A percentile compares a stretch with the other conserved stretches of the same genome.
Evolutionary conservation across 805 yeast species (phyloP).

Genomic region (Candida glaebosa): DNA sequence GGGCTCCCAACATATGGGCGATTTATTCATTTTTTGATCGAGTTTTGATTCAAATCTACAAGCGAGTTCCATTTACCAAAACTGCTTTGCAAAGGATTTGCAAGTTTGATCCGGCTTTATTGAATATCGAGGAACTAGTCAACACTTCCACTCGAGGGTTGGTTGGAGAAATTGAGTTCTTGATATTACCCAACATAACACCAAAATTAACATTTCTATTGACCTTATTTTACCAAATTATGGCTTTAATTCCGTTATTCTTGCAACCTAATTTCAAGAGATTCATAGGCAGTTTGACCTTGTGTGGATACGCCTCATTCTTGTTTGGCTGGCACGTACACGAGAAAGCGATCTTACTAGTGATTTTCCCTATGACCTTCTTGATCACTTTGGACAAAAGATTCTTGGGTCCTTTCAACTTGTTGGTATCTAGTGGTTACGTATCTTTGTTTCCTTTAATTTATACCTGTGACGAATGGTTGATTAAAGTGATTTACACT

Average conservation of each 20-base stretch:
- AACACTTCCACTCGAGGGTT: slow-evolving; percentile 68
- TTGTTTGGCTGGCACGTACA: slow-evolving; percentile 99
- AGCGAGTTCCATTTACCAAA: slow-evolving; percentile 29
- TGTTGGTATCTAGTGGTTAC: slow-evolving; percentile 76
- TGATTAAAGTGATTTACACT: slow-evolving; percentile 73
- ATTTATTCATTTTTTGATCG: slow-evolving; percentile 82
- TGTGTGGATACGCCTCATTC: slow-evolving; percentile 89
- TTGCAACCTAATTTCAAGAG: slow-evolving; percentile 71
- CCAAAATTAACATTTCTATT: slow-evolving; percentile 75
- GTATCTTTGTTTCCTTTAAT: slow-evolving; percentile 86
- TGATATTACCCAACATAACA: slow-evolving; percentile 73
- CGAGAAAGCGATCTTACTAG: slow-evolving; percentile 91
- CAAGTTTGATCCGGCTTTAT: slow-evolving; percentile 43
- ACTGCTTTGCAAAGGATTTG: slow-evolving; percentile 28
- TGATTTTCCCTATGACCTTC: slow-evolving; percentile 84
- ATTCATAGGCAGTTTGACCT: slow-evolving; percentile 78
- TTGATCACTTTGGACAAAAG: slow-evolving; percentile 69
- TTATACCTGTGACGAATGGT: slow-evolving; percentile 74
- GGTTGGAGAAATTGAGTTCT: slow-evolving; percentile 85
- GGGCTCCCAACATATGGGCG: slow-evolving; percentile 99
- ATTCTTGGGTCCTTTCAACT: slow-evolving; percentile 64
- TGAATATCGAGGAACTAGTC: slow-evolving; percentile 29
- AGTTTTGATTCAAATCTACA: slow-evolving; percentile 48
- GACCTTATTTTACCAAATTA: slow-evolving; percentile 79
- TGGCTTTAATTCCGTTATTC: slow-evolving; percentile 70